Percentiles rank a stretch among this genome's conserved stretches.
Conservation (phyloP, 768 basidiomycete genomes). For the Naganishia kalamii region DNA sequence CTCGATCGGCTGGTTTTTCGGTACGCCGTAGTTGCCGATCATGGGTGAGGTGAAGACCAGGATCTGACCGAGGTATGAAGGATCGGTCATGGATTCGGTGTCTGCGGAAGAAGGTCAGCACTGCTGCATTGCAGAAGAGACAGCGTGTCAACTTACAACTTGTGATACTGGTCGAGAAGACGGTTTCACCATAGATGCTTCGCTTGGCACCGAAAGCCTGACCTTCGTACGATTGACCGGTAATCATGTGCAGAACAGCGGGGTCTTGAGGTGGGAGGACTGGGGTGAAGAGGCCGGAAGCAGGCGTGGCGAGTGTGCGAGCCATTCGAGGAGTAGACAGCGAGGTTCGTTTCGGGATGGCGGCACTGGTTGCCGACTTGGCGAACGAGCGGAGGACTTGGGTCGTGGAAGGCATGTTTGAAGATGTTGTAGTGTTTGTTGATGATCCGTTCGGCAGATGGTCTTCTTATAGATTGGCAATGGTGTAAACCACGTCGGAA, state of each 20-base stretch:
- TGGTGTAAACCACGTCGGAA: slow-evolving; percentile 43
- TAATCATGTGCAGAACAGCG: slow-evolving; percentile 83
- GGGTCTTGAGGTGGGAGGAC: slow-evolving; percentile 51
- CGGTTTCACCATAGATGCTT: slow-evolving; percentile 91
- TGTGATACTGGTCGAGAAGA: slow-evolving; percentile 97
- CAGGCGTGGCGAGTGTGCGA: slow-evolving; percentile 37
- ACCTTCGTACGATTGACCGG: slow-evolving; percentile 86
- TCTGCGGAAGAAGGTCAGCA: slow-evolving; percentile 52
- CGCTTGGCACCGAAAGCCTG: slow-evolving; percentile 79
- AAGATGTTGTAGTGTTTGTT: not conserved
- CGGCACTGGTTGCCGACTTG: slow-evolving; percentile 14
- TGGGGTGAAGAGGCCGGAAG: slow-evolving; percentile 31
- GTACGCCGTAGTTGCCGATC: slow-evolving; percentile 98
- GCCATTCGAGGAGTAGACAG: slow-evolving; percentile 4
- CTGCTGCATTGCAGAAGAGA: not conserved
- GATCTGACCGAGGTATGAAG: slow-evolving; percentile 95
- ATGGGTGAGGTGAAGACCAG: slow-evolving; percentile 97
- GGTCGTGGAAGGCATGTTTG: slow-evolving; percentile 22
- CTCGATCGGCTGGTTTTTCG: slow-evolving; percentile 56
- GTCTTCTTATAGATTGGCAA: slow-evolving; percentile 16
- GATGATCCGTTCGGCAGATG: not conserved
- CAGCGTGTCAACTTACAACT: slow-evolving; percentile 62
- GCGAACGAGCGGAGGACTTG: slow-evolving; percentile 21
- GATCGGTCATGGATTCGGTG: slow-evolving; percentile 99
- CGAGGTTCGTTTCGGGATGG: not conserved